A percentile compares a stretch with the other conserved stretches of the same genome.
Conservation (phyloP, 371 early-diverging fungal genomes). For the Mycotypha africana region DNA sequence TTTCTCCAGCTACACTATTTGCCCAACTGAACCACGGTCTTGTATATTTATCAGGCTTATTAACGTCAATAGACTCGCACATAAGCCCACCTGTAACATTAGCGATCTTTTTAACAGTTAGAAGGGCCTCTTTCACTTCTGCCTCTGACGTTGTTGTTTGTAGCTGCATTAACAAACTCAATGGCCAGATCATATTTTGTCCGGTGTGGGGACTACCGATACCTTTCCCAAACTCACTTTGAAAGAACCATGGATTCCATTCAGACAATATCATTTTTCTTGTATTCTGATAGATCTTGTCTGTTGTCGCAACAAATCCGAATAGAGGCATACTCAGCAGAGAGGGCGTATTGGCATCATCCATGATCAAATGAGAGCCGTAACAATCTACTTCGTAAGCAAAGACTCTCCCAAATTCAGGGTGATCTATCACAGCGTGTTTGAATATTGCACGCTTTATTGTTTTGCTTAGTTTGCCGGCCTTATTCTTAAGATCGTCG, state of each 20-base stretch:
- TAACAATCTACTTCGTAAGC: constrained; percentile 65
- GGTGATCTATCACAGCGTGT: constrained; percentile 45
- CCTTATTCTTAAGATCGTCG: constrained; percentile 11
- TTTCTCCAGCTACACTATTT: constrained; percentile 44
- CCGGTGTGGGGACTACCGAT: constrained; percentile 58
- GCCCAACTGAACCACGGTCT: constrained; percentile 54
- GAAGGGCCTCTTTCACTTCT: constrained; percentile 31
- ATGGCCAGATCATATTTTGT: constrained; percentile 33
- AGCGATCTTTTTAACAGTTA: constrained; percentile 30
- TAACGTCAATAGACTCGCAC: constrained; percentile 43
- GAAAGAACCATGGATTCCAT: constrained; percentile 57
- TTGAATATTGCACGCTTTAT: constrained; percentile 44
- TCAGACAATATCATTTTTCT: constrained; percentile 45
- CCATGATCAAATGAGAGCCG: constrained; percentile 56
- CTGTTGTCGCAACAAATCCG: constrained; percentile 42
- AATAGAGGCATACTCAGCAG: constrained; percentile 53
- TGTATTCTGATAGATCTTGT: constrained; percentile 48
- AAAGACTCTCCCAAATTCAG: constrained; percentile 44
- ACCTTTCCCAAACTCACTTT: constrained; percentile 37
- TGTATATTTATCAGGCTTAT: constrained; percentile 33
- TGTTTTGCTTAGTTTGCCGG: constrained; percentile 12
- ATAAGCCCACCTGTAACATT: constrained; percentile 29
- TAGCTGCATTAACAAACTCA: constrained; percentile 29
- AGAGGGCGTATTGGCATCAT: constrained; percentile 62
- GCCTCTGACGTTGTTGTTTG: constrained; percentile 27